These are phyloP conservation scores for Scolecobasidium constrictum DNA, from an alignment of 2,329 filamentous ascomycete genomes.

Conservation along the genomic window DNA sequence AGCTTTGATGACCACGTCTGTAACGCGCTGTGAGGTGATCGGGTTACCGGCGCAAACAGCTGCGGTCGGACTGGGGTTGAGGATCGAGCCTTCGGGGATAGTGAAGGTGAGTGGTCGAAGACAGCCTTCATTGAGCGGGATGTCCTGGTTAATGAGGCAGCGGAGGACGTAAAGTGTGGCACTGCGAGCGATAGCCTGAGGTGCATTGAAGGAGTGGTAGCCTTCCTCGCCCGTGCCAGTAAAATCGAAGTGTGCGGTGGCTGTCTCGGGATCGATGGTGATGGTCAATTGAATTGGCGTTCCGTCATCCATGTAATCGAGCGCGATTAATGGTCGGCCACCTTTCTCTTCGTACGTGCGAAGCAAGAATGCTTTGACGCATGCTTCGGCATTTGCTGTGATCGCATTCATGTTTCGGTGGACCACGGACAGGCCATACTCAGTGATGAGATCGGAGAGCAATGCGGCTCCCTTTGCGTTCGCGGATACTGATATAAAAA, in stretches of 20 bases:
- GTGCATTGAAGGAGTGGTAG: slow-evolving; percentile 62
- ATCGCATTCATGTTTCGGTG: slow-evolving; percentile 78
- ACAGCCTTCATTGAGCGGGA: slow-evolving; percentile 80
- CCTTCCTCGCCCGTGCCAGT: slow-evolving; percentile 68
- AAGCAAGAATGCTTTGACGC: slow-evolving; percentile 64
- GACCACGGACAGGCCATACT: slow-evolving; percentile 67
- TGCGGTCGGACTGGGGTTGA: slow-evolving; percentile 64
- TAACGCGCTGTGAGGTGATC: slow-evolving; percentile 67
- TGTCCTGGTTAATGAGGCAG: slow-evolving; percentile 68
- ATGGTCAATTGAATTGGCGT: slow-evolving; percentile 66
- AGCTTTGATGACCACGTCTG: slow-evolving; percentile 71
- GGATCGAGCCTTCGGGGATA: slow-evolving; percentile 61
- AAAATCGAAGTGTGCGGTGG: slow-evolving; percentile 73
- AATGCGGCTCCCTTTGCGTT: slow-evolving; percentile 77
- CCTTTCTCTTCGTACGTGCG: slow-evolving; percentile 56
- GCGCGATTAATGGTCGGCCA: slow-evolving; percentile 57
- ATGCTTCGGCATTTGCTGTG: slow-evolving; percentile 67
- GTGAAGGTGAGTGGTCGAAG: slow-evolving; percentile 63
- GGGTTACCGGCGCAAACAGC: slow-evolving; percentile 80
- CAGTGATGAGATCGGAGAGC: slow-evolving; percentile 64
- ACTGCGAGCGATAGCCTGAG: slow-evolving; percentile 69
- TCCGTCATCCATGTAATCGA: slow-evolving; percentile 83
- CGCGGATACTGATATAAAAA: too few relatives aligned
- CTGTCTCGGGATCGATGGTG: slow-evolving; percentile 61
- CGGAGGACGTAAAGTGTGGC: slow-evolving; percentile 81